Evolutionary conservation across 345 rosid genomes (phyloP).

Genomic region (Hibiscus tridactylites): DNA sequence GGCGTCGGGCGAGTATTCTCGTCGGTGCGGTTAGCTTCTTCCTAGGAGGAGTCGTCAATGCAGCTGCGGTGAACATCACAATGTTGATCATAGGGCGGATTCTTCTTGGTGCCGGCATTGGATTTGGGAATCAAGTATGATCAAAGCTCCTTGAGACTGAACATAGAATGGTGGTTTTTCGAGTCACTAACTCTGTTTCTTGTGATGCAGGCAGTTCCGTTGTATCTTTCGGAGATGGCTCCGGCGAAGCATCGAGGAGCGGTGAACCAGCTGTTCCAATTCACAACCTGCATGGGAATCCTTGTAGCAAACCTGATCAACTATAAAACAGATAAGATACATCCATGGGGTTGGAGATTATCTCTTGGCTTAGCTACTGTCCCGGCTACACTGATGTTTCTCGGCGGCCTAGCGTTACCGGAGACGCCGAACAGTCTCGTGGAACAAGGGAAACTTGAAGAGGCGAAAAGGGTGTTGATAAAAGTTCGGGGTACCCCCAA

Average conservation of each 20-base stretch:
- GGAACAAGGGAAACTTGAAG: constrained; percentile 64
- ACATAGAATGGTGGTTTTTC: neutral
- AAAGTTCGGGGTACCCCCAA: constrained; percentile 62
- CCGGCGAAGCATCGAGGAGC: constrained; percentile 81
- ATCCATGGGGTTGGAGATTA: constrained; percentile 89
- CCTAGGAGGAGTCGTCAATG: constrained; percentile 64
- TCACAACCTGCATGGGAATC: constrained; percentile 79
- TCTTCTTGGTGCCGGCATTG: constrained; percentile 75
- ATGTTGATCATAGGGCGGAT: constrained; percentile 77
- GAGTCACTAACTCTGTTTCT: neutral
- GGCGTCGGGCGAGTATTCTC: constrained; percentile 65
- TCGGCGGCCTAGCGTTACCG: constrained; percentile 57
- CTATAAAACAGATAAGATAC: constrained; percentile 57
- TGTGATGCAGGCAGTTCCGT: constrained; percentile 56
- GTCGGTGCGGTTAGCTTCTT: constrained; percentile 75
- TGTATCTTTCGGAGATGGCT: constrained; percentile 90
- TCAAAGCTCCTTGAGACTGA: neutral
- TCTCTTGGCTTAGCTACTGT: constrained; percentile 64
- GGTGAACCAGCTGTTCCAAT: constrained; percentile 72
- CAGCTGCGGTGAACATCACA: constrained; percentile 49
- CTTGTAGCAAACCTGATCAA: constrained; percentile 66
- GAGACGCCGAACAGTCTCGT: constrained; percentile 83
- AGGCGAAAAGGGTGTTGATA: constrained; percentile 49
- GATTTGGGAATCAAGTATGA: constrained; percentile 79
- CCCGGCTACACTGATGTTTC: constrained; percentile 62